Base-by-base conservation (phyloP, 164 flowering plant species). In the Amborella trichopoda region DNA sequence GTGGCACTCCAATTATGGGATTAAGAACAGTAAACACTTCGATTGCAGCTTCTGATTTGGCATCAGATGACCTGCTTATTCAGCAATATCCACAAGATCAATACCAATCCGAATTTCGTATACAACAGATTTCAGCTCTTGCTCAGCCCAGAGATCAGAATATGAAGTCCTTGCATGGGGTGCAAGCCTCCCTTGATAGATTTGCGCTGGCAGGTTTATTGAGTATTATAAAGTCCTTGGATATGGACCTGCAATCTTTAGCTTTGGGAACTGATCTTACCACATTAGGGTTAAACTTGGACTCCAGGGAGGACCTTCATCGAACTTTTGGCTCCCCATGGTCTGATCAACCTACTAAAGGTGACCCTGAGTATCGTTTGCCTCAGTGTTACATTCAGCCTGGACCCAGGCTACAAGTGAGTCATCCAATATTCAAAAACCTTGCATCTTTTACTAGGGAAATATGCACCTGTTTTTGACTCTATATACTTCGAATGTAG, bases 211-310 rank as follows among this genome's bases (percentile, higher is more conserved):
- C 77, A 44, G 99, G 96, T 16, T 69, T 88, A 62, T 63, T 88
- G 60, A 72, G 78, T 55, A 88, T 93, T 30, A 78, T 93, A 52
- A 75, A 71, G 61, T 78, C 77, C 83, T 78, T 75, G 50, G 94
- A 93, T 63, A 86, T 89, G 50, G 96, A 79, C 62, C 67, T 83
- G 46, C 63, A 91, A 6, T 81, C 94, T 11, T 83, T 93, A 51
- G 87, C 95, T 5, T 87, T 85, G 55, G 99, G 99, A 36, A 85
- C 85, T 44, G 99, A 93, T 68, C 62, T 93, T 41, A 93, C 96
- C 19, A 87, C 91, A 1, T 75, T 88, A 26, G 99, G 99, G 17
- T 58, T 93, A 46, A 88, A 84, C 55, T 68, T 93, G 68, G 85
- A 81, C 65, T 81, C 94, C n/a, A 19, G 75, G 1, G 95, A 88